Evolutionary conservation across 257 asterid species (phyloP).

Genomic region (Petrea volubilis): DNA sequence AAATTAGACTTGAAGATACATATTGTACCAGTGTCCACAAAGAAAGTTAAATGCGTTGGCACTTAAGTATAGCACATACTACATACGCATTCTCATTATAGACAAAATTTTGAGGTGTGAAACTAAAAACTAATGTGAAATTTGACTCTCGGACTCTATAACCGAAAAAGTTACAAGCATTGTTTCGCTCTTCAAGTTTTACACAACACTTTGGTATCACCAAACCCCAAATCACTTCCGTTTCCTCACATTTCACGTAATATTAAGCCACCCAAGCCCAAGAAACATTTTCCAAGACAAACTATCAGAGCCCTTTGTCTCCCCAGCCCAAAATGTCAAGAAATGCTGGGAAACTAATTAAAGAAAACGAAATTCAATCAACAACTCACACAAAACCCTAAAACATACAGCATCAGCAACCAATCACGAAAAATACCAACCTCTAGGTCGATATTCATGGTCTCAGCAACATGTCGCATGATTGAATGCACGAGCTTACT

Average conservation of each 20-base stretch:
- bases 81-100: neutral
- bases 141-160: neutral
- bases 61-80: neutral
- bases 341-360: neutral
- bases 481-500: conserved; percentile 97
- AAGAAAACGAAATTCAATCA: neutral
- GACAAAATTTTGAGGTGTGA: neutral
- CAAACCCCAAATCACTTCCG: neutral
- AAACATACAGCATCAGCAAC: neutral
- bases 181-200: neutral
- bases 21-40: neutral
- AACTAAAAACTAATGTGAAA: neutral
- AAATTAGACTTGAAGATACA: neutral
- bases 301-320: neutral
- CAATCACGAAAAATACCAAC: conserved; percentile 30
- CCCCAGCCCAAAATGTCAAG: neutral
- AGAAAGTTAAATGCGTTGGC: neutral
- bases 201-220: neutral
- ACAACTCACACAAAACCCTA: neutral
- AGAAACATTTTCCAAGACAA: neutral
- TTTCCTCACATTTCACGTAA: neutral
- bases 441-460: conserved; percentile 81
- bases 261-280: neutral
- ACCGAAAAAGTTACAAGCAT: neutral
- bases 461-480: conserved; percentile 97